A percentile compares a stretch with the other conserved stretches of the same genome.
Evolutionary conservation across 2,329 filamentous ascomycete species (phyloP).

Genomic region (Pleomassaria siparia): DNA sequence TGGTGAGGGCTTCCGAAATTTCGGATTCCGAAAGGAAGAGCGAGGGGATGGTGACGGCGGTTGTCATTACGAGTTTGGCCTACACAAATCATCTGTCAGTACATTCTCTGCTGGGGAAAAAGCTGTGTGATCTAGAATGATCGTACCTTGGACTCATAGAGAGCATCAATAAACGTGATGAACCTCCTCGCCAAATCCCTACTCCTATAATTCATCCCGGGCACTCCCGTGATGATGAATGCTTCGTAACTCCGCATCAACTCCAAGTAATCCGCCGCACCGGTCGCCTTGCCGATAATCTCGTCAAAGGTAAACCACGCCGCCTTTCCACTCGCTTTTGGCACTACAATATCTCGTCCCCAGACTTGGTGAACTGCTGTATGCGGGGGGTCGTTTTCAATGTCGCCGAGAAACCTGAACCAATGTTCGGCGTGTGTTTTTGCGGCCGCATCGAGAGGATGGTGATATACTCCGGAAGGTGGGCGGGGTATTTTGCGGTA

Average conservation of each 20-base stretch:
- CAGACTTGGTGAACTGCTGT: slow-evolving; percentile 81
- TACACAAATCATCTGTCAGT: too few relatives aligned
- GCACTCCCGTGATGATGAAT: slow-evolving; percentile 88
- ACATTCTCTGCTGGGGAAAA: slow-evolving; percentile 5
- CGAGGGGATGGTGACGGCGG: slow-evolving; percentile 78
- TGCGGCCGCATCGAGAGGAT: slow-evolving; percentile 78
- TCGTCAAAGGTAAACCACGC: slow-evolving; percentile 93
- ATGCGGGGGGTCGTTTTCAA: slow-evolving; percentile 73
- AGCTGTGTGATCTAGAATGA: not conserved
- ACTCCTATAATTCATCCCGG: slow-evolving; percentile 83
- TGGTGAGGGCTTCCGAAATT: slow-evolving; percentile 49
- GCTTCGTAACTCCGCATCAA: slow-evolving; percentile 86
- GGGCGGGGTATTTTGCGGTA: slow-evolving; percentile 96
- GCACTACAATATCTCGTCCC: slow-evolving; percentile 88
- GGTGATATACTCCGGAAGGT: slow-evolving; percentile 90
- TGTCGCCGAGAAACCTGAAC: slow-evolving; percentile 92
- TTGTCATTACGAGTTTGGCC: slow-evolving; percentile 94
- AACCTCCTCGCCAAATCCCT: slow-evolving; percentile 89
- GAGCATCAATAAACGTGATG: slow-evolving; percentile 96
- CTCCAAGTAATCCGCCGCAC: slow-evolving; percentile 94
- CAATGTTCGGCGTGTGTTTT: slow-evolving; percentile 84
- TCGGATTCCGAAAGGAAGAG: slow-evolving; percentile 74
- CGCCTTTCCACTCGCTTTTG: slow-evolving; percentile 80
- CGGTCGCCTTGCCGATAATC: slow-evolving; percentile 83
- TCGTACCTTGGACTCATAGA: slow-evolving; percentile 73